These are phyloP conservation scores for Posidonia australis DNA, from an alignment of 106 monocot species.

Conservation along the genomic window DNA sequence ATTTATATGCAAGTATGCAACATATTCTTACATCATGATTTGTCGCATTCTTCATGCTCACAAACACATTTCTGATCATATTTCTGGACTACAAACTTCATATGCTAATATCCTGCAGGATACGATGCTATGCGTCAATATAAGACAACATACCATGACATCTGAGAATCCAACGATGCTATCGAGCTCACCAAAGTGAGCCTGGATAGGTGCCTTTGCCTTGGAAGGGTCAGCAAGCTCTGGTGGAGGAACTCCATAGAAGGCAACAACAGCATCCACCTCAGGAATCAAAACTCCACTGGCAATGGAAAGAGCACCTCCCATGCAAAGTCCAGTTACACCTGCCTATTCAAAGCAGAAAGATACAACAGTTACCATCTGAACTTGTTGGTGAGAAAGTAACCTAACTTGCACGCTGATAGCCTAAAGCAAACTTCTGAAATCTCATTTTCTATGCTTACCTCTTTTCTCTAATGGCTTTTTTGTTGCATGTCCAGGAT, in stretches of 20 bases:
- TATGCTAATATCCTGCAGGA: not conserved
- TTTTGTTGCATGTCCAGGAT: too few species aligned
- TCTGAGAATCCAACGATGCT: conserved; percentile 82
- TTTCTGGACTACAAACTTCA: not conserved
- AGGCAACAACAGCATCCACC: conserved; percentile 84
- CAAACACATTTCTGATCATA: not conserved
- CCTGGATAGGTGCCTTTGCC: conserved; percentile 74
- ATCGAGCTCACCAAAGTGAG: conserved; percentile 93
- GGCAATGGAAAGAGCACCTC: conserved; percentile 86
- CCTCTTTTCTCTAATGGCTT: not conserved
- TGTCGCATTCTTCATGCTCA: too few species aligned
- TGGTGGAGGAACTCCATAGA: conserved; percentile 76
- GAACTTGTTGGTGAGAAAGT: not conserved
- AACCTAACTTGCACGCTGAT: not conserved
- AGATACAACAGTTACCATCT: not conserved
- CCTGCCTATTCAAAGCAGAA: conserved; percentile 46
- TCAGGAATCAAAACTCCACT: conserved; percentile 79
- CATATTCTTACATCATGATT: too few species aligned
- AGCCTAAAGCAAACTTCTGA: not conserved
- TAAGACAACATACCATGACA: conserved; percentile 46
- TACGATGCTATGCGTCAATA: not conserved
- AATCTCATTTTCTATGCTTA: not conserved
- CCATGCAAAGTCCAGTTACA: conserved; percentile 93
- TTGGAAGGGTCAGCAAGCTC: conserved; percentile 75
- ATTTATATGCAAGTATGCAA: too few species aligned